Evolutionary conservation across 192 early-diverging fungal species (phyloP), one percentile per base, ranked within the genome.

Genomic region (Coemansia sp.): DNA sequence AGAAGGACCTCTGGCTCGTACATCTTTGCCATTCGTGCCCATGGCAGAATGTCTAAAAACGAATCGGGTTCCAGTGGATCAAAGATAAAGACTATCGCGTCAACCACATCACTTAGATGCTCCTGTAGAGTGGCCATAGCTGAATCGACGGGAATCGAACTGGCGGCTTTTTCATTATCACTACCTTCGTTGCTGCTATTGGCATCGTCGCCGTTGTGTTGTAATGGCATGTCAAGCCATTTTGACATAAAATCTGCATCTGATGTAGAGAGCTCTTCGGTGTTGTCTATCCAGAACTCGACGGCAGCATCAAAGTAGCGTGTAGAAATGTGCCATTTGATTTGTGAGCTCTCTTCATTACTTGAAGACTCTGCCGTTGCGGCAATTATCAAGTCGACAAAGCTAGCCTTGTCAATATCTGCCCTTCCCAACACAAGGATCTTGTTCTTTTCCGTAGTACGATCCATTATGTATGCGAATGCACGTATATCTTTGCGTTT

Each of bases 271-370:
- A 68, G 59, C 14, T 18, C 49, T 8, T 78, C 75, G 4, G 75
- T 78, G 59, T 40, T 71, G 53, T 78, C 75, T 9, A 69, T 49
- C 75, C 75, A 78, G 22, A 78, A 65, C 59, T 78, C 75, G 9
- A 71, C 51, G 9, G 34, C 21, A 5, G 65, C 69, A 8, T 39
- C 11, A 45, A 65, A 78, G 62, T 78, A 78, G 30, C 69, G 64
- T 14, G 75, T 78, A 2, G 61, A 44, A 11, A 78, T 53, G n/a
- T 23, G 44, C 75, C 75, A 78, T 11, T 46, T 46, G 24, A 71
- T 49, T 38, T 65, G 55, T 37, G 57, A 42, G 19, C 47, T 56
- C 0, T 30, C 55, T 1, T 62, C 63, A 12, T 5, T 19, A 5
- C 21, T 33, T 3, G 50, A 12, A 30, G 42, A n/a, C 22, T 55